A percentile compares a stretch with the other conserved stretches of the same genome.
phyloP scores from a whole-genome alignment of 2,329 filamentous ascomycete genomes.

The Colletotrichum lentis region DNA sequence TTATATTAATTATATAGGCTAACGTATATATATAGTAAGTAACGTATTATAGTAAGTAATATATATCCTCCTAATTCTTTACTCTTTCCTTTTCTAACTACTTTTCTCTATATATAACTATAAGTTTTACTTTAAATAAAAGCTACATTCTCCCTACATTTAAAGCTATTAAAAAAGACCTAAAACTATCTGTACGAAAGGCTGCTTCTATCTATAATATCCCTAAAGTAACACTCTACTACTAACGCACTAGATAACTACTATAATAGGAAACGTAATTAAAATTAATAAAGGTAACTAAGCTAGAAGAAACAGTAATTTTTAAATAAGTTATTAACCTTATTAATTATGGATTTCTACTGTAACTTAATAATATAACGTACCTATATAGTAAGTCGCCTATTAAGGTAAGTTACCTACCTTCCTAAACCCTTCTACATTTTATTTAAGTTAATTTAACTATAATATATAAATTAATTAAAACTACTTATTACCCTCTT shows the following conservation, averaged over 20 bases:
- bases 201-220: background rate
- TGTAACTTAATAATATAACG: too few species aligned
- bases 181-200: background rate
- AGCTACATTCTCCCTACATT: background rate
- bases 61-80: too few species aligned
- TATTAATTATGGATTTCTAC: too few species aligned
- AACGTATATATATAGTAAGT: too few species aligned
- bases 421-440: too few species aligned
- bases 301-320: too few species aligned
- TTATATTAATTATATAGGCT: too few species aligned
- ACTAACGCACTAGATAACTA: background rate
- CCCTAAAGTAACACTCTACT: background rate
- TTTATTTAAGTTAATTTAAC: too few species aligned
- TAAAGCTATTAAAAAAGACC: slow-evolving; percentile 11
- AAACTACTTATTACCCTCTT: background rate
- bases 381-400: too few species aligned
- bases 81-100: background rate
- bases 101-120: background rate
- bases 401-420: too few species aligned
- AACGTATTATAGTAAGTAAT: too few species aligned
- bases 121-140: background rate
- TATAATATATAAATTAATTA: background rate
- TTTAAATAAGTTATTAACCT: too few species aligned
- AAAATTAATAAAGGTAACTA: background rate
- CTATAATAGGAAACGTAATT: background rate